phyloP scores from a whole-genome alignment of 1,139 yeast species.

The Kazachstania sp. region DNA sequence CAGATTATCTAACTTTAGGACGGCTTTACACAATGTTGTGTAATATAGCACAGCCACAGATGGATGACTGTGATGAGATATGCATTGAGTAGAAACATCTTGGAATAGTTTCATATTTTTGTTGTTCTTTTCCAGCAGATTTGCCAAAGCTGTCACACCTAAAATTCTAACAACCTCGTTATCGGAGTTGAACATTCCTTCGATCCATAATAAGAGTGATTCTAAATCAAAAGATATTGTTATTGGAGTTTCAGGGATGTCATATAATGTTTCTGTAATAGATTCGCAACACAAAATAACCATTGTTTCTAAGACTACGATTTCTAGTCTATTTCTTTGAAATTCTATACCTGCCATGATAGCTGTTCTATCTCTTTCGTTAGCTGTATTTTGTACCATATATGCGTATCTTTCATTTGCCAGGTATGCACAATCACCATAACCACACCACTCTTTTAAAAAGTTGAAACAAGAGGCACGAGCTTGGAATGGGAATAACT shows the following conservation, averaged over 20 bases:
- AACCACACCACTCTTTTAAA: conserved; percentile 91
- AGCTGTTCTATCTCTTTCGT: conserved; percentile 36
- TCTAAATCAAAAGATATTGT: conserved; percentile 62
- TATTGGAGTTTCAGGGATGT: conserved; percentile 32
- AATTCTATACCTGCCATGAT: conserved; percentile 67
- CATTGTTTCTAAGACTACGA: conserved; percentile 74
- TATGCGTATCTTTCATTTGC: conserved; percentile 59
- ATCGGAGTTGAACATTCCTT: conserved; percentile 52
- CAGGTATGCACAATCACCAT: conserved; percentile 55
- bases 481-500: conserved; percentile 77
- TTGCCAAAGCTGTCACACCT: conserved; percentile 67
- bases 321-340: conserved; percentile 64
- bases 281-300: conserved; percentile 67
- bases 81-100: conserved; percentile 63
- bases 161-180: conserved; percentile 52
- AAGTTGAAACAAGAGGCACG: conserved; percentile 74
- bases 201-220: conserved; percentile 69
- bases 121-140: conserved; percentile 53
- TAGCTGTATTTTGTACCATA: conserved; percentile 45
- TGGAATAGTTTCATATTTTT: conserved; percentile 48
- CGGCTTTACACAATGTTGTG: conserved; percentile 56
- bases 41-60: conserved; percentile 61
- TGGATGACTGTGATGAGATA: conserved; percentile 43
- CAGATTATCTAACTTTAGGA: conserved; percentile 23
- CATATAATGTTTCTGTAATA: conserved; percentile 44